Percentiles rank a stretch among this genome's conserved stretches.
Evolutionary conservation across 202 grass and related monocot genomes (phyloP).

Genomic region (Zizania palustris): DNA sequence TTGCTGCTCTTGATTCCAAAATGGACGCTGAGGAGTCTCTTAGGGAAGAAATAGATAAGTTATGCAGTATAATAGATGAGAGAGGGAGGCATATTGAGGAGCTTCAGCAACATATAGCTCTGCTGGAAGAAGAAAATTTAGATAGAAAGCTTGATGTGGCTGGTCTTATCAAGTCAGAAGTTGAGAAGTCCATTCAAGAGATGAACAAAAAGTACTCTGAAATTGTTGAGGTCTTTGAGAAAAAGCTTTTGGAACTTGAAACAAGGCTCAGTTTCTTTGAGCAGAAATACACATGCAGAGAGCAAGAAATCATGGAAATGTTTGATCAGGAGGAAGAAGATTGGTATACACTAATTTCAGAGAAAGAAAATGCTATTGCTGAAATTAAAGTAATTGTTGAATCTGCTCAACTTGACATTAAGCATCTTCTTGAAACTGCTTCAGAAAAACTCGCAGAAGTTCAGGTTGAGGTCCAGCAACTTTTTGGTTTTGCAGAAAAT

Average conservation of each 20-base stretch:
- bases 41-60: conserved; percentile 50
- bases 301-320: conserved; percentile 50
- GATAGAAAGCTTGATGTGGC: no score
- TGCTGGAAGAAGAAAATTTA: no score
- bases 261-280: conserved; percentile 58
- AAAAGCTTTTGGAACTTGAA: conserved; percentile 64
- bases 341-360: conserved; percentile 65
- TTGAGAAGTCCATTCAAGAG: conserved; percentile 46
- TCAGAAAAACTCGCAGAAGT: conserved; percentile 59
- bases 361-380: conserved; percentile 66
- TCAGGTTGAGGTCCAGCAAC: conserved; percentile 54
- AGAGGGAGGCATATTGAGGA: conserved; percentile 43
- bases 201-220: conserved; percentile 51
- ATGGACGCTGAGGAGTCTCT: conserved; percentile 39
- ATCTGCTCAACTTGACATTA: conserved; percentile 60
- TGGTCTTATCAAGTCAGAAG: no score
- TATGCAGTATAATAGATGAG: conserved; percentile 52
- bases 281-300: conserved; percentile 50
- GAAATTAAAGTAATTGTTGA: conserved; percentile 57
- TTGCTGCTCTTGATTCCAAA: conserved; percentile 45
- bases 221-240: conserved; percentile 52
- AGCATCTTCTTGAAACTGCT: conserved; percentile 46
- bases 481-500: conserved; percentile 58
- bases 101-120: no score
- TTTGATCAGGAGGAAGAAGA: conserved; percentile 70